Conservation (phyloP, 1,284 basidiomycete species). For the Microbotryomycetes sp. region DNA sequence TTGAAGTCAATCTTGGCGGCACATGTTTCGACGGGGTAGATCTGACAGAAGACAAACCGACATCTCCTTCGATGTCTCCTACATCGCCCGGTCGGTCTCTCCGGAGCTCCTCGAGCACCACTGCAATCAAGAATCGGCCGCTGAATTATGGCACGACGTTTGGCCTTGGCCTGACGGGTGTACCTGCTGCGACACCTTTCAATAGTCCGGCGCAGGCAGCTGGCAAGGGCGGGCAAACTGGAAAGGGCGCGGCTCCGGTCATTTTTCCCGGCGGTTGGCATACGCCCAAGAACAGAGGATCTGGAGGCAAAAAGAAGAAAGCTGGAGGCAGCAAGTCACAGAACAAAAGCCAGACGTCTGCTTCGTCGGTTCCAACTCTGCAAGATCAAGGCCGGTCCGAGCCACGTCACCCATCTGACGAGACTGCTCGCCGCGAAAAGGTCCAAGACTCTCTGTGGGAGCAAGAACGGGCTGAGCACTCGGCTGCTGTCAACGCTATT, state of each 20-base stretch:
- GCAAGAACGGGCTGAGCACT: neutral
- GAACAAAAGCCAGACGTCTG: too few species aligned
- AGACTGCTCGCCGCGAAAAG: neutral
- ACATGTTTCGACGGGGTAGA: conserved; percentile 3
- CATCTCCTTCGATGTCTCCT: neutral
- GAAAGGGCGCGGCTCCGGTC: neutral
- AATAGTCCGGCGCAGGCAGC: neutral
- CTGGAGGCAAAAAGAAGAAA: neutral
- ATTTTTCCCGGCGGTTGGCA: neutral
- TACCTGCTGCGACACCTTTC: neutral
- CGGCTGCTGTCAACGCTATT: neutral
- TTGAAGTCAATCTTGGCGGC: conserved; percentile 2
- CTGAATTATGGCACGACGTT: neutral
- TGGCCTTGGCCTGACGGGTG: neutral
- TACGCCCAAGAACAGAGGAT: neutral
- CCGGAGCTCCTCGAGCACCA: neutral
- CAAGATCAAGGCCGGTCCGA: too few species aligned
- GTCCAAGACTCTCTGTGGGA: neutral
- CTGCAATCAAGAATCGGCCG: neutral
- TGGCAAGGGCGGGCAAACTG: too few species aligned
- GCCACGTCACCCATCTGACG: neutral
- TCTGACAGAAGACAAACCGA: neutral
- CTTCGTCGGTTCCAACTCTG: too few species aligned
- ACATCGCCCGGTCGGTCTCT: neutral
- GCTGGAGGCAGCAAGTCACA: neutral